These are phyloP conservation scores for Nakazawaea ernobii DNA, from an alignment of 805 yeast genomes.

Conservation along the genomic window DNA sequence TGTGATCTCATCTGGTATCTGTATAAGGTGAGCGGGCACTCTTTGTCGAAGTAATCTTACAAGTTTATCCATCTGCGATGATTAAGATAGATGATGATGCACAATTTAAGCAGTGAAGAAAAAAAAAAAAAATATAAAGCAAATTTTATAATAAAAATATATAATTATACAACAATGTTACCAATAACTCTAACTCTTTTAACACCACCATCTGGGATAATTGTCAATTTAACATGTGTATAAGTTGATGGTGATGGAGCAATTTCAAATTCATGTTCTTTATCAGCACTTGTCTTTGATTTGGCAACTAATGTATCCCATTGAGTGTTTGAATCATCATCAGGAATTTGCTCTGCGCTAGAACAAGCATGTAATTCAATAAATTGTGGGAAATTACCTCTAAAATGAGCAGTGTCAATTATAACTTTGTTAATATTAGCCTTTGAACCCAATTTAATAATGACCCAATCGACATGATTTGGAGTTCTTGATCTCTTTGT, in stretches of 20 bases:
- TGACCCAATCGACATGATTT: slow-evolving; percentile 90
- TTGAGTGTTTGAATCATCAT: slow-evolving; percentile 28
- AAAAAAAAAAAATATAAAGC: not conserved
- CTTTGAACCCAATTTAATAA: slow-evolving; percentile 67
- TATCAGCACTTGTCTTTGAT: slow-evolving; percentile 76
- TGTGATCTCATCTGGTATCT: slow-evolving; percentile 2
- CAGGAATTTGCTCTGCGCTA: slow-evolving; percentile 29
- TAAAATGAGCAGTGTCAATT: slow-evolving; percentile 88
- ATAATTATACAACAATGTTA: slow-evolving; percentile 24
- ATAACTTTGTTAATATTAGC: slow-evolving; percentile 54
- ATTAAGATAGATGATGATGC: not conserved
- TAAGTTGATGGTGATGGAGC: slow-evolving; percentile 23
- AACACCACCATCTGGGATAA: slow-evolving; percentile 96
- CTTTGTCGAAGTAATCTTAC: slow-evolving; percentile 23
- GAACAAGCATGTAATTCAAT: slow-evolving; percentile 61
- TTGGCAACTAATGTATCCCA: slow-evolving; percentile 68
- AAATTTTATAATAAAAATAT: too few species aligned
- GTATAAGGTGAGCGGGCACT: slow-evolving; percentile 18
- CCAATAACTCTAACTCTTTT: slow-evolving; percentile 87
- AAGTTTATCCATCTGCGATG: slow-evolving; percentile 16
- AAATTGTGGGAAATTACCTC: slow-evolving; percentile 92
- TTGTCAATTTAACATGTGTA: slow-evolving; percentile 72
- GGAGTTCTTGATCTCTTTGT: slow-evolving; percentile 80
- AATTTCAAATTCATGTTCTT: slow-evolving; percentile 56
- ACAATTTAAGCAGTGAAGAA: not conserved